Evolutionary conservation across 495 filamentous ascomycete genomes (phyloP).

Genomic region (Delitschia confertaspora): DNA sequence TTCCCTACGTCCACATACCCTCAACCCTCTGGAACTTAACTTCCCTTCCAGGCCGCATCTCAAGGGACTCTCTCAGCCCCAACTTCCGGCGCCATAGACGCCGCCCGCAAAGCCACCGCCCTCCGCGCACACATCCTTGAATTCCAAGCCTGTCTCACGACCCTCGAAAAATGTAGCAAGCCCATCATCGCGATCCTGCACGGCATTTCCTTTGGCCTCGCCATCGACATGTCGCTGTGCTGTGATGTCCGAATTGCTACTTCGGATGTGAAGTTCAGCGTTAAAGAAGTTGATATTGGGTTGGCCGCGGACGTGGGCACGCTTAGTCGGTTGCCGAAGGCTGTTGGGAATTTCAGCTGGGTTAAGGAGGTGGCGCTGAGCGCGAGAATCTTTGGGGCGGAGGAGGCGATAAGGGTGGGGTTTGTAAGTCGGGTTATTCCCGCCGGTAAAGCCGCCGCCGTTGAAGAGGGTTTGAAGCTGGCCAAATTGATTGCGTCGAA

Average conservation of each 20-base stretch:
- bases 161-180: conserved; percentile 82
- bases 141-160: conserved; percentile 69
- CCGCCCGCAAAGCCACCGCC: conserved; percentile 43
- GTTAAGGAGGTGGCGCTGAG: conserved; percentile 84
- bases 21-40: conserved; percentile 1
- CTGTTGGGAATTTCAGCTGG: conserved; percentile 70
- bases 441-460: conserved; percentile 27
- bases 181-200: conserved; percentile 82
- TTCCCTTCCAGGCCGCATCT: conserved; percentile 26
- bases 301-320: conserved; percentile 91
- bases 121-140: conserved; percentile 60
- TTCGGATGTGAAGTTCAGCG: conserved; percentile 54
- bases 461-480: conserved; percentile 48
- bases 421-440: conserved; percentile 77
- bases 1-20: neutral
- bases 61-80: conserved; percentile 16
- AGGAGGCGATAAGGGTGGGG: conserved; percentile 74
- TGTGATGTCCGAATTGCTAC: conserved; percentile 73
- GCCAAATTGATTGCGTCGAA: conserved; percentile 64
- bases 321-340: conserved; percentile 72
- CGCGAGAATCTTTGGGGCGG: conserved; percentile 64
- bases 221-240: conserved; percentile 70
- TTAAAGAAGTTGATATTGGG: conserved; percentile 95
- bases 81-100: conserved; percentile 1
- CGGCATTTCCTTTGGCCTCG: conserved; percentile 71